Percentiles rank a stretch among this genome's conserved stretches.
These are phyloP conservation scores for Rubroboletus satanas DNA, from an alignment of 768 basidiomycete species.

Conservation along the genomic window DNA sequence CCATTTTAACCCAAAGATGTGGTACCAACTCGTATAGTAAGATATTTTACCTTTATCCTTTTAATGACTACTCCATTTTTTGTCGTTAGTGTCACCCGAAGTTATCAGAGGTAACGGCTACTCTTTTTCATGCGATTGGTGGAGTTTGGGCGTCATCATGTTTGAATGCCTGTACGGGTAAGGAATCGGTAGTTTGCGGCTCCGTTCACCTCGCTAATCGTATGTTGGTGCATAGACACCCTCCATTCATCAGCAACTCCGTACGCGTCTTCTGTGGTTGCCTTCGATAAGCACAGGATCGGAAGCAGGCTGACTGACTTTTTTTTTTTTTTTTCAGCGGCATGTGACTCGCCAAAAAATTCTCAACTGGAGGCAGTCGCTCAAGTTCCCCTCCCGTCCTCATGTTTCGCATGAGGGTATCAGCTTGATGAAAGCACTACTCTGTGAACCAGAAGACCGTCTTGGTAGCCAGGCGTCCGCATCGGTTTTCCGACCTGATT, in stretches of 20 bases:
- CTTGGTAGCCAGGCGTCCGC: constrained; percentile 72
- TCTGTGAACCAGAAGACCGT: constrained; percentile 95
- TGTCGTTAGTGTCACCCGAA: constrained; percentile 74
- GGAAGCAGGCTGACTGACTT: constrained; percentile 11
- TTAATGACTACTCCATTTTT: constrained; percentile 24
- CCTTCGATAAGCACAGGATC: constrained; percentile 20
- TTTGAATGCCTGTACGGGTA: constrained; percentile 93
- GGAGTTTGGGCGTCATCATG: constrained; percentile 96
- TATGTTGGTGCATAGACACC: constrained; percentile 54
- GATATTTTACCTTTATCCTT: constrained; percentile 34
- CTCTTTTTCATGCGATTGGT: constrained; percentile 95
- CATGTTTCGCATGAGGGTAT: constrained; percentile 83
- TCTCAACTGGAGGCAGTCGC: constrained; percentile 86
- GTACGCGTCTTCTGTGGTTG: constrained; percentile 42
- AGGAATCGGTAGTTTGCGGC: constrained; percentile 33
- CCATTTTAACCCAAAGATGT: constrained; percentile 50
- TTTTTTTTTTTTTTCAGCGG: constrained; percentile 44
- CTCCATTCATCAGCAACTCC: constrained; percentile 93
- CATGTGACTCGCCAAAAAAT: constrained; percentile 97
- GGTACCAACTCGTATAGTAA: constrained; percentile 85
- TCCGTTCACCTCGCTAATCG: constrained; percentile 26
- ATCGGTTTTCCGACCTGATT: constrained; percentile 72
- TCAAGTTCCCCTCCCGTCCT: constrained; percentile 84
- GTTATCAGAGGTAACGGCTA: constrained; percentile 91
- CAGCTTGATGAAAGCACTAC: constrained; percentile 80